phyloP scores from a whole-genome alignment of 73 alveolate genomes.

The Paramecium tetraurelia region DNA sequence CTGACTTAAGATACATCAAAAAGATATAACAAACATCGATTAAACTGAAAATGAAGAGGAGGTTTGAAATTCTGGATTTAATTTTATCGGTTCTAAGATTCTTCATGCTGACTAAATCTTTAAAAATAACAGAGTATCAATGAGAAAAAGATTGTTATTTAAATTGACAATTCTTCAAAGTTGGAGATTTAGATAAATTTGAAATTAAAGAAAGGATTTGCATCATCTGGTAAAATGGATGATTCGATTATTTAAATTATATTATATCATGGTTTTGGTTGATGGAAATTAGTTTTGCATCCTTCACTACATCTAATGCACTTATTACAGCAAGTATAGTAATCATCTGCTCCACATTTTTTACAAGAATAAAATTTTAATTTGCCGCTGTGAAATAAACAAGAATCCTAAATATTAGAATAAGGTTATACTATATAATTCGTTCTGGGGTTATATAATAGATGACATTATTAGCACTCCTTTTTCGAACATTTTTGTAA shows the following conservation, averaged over 20 bases:
- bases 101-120: constrained; percentile 64
- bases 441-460: background rate
- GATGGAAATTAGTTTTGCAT: constrained; percentile 68
- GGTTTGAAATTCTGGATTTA: constrained; percentile 68
- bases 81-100: constrained; percentile 60
- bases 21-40: constrained; percentile 45
- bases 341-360: constrained; percentile 88
- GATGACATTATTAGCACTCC: constrained; percentile 28
- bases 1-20: constrained; percentile 4
- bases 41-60: constrained; percentile 67
- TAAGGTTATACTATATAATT: background rate
- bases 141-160: constrained; percentile 22
- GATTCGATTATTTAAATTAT: background rate
- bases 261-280: constrained; percentile 43
- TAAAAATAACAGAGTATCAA: constrained; percentile 65
- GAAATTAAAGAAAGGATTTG: constrained; percentile 15
- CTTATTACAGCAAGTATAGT: constrained; percentile 77
- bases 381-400: constrained; percentile 85
- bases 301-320: constrained; percentile 77
- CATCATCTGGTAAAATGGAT: constrained; percentile 7
- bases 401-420: constrained; percentile 45
- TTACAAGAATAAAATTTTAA: constrained; percentile 80
- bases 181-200: background rate
- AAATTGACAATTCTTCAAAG: background rate
- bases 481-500: constrained; percentile 10